phyloP scores from a whole-genome alignment of 306 rosid genomes.

The Quillaja saponaria region DNA sequence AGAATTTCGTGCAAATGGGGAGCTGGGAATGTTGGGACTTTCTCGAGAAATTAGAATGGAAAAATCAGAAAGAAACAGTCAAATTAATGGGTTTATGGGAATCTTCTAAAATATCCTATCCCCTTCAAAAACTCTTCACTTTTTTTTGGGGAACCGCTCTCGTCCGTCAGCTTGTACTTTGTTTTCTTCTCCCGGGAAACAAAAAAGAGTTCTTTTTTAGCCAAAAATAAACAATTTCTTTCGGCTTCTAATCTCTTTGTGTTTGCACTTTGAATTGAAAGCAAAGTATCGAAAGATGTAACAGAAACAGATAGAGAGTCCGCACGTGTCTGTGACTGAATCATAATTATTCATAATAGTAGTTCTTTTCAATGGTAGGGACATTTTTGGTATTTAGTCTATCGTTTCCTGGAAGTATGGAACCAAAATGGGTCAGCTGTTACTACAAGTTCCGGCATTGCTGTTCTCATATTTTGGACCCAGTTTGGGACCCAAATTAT shows the following conservation, averaged over 20 bases:
- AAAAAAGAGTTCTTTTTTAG: background rate
- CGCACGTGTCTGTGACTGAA: no score
- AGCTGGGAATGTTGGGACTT: conserved; percentile 22
- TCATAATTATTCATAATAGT: no score
- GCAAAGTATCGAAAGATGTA: background rate
- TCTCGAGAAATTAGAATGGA: conserved; percentile 32
- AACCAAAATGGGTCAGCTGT: no score
- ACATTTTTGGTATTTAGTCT: no score
- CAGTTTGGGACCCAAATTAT: no score
- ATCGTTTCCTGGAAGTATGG: no score
- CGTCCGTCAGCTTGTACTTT: conserved; percentile 44
- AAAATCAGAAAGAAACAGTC: conserved; percentile 37
- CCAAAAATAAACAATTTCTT: background rate
- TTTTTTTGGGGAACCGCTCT: conserved; percentile 37
- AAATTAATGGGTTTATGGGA: conserved; percentile 39
- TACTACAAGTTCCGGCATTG: no score
- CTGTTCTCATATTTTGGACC: no score
- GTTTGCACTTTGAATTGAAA: background rate
- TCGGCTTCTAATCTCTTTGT: background rate
- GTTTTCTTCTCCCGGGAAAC: conserved; percentile 32
- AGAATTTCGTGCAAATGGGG: conserved; percentile 34
- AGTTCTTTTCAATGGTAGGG: no score
- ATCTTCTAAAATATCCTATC: conserved; percentile 40
- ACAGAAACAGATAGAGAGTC: background rate
- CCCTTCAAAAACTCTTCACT: conserved; percentile 36